These are phyloP conservation scores for Boletus eberwhitei DNA, from an alignment of 768 basidiomycete species.

Conservation along the genomic window DNA sequence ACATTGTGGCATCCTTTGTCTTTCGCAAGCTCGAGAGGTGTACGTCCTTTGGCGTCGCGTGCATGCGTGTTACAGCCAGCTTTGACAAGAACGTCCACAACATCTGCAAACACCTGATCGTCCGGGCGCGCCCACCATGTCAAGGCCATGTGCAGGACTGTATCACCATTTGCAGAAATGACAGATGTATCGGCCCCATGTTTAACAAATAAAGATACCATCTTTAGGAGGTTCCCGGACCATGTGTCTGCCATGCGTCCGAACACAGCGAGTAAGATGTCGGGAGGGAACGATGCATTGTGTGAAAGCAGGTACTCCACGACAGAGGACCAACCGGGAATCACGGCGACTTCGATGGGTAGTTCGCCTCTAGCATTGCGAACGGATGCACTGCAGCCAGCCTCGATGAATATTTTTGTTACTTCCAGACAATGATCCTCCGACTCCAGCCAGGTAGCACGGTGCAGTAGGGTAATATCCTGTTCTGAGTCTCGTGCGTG, in stretches of 20 bases:
- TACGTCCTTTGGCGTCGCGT: not conserved
- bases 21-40: not conserved
- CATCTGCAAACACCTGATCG: too few relatives aligned
- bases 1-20: fast-evolving
- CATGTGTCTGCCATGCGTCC: fast-evolving
- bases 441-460: not conserved
- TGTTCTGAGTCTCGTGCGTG: not conserved
- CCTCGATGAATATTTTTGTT: not conserved
- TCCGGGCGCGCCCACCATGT: too few relatives aligned
- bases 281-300: not conserved
- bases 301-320: not conserved
- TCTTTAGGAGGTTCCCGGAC: too few relatives aligned
- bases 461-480: not conserved
- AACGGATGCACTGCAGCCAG: not conserved
- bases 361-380: not conserved
- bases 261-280: not conserved
- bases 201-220: not conserved
- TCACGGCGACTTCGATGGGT: not conserved
- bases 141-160: not conserved
- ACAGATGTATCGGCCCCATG: not conserved
- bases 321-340: not conserved
- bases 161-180: not conserved
- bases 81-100: not conserved
- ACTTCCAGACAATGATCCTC: not conserved
- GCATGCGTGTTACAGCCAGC: not conserved